A percentile compares a stretch with the other conserved stretches of the same genome.
phyloP scores from a whole-genome alignment of 2,329 filamentous ascomycete species.

The Biscogniauxia mediterranea region DNA sequence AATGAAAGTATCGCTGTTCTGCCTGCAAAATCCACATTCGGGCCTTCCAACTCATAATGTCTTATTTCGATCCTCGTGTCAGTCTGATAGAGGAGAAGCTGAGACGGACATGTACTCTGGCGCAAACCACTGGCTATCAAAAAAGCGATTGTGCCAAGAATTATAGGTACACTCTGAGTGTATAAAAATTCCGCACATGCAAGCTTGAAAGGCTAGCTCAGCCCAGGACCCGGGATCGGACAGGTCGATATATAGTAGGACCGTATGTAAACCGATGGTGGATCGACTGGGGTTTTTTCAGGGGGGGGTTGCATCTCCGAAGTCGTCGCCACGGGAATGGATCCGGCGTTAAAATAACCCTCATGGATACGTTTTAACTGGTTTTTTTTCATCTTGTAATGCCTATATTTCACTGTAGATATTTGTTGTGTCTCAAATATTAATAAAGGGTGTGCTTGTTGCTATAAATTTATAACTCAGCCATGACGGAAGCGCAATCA shows the following conservation, averaged over 20 bases:
- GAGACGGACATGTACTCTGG: conserved; percentile 3
- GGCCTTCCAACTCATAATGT: not conserved
- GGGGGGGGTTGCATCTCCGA: conserved; percentile 1
- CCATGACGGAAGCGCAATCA: conserved; percentile 9
- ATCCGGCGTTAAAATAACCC: not conserved
- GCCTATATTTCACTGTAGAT: not conserved
- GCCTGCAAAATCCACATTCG: not conserved
- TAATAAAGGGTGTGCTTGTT: not conserved
- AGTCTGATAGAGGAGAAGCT: not conserved
- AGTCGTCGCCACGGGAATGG: not conserved
- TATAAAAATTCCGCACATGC: conserved; percentile 2
- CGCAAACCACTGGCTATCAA: not conserved
- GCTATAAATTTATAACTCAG: not conserved
- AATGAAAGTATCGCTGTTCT: not conserved
- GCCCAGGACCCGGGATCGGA: conserved; percentile 4
- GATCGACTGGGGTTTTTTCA: not conserved
- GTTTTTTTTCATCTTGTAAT: not conserved
- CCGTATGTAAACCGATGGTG: conserved; percentile 7
- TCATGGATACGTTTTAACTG: not conserved
- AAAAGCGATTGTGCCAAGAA: not conserved
- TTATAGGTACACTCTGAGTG: conserved; percentile 3
- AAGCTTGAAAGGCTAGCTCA: not conserved
- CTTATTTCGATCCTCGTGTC: not conserved
- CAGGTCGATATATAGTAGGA: conserved; percentile 2
- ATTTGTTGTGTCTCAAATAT: not conserved